phyloP scores from a whole-genome alignment of 106 monocot genomes.

The Agapanthus africanus region DNA sequence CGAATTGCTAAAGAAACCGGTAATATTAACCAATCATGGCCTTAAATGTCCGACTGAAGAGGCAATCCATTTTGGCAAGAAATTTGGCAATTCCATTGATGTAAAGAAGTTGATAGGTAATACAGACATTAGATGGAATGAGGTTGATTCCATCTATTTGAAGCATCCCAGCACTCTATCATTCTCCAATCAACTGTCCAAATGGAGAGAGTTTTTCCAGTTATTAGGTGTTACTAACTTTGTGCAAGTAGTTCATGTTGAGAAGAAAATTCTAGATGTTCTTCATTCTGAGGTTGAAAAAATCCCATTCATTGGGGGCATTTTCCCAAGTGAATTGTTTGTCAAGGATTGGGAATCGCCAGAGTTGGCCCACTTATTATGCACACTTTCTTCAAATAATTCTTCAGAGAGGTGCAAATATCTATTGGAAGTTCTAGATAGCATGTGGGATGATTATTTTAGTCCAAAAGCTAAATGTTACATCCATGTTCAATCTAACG shows the following conservation, averaged over 20 bases:
- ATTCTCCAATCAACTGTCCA: constrained; percentile 4
- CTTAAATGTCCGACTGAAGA: constrained; percentile 34
- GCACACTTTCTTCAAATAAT: constrained; percentile 25
- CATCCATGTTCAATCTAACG: neutral
- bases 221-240: constrained; percentile 55
- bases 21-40: constrained; percentile 49
- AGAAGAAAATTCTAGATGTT: constrained; percentile 31
- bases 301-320: constrained; percentile 1
- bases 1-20: constrained; percentile 12
- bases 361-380: constrained; percentile 36
- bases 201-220: constrained; percentile 54
- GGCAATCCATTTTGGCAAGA: constrained; percentile 48
- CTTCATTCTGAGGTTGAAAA: neutral
- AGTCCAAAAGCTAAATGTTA: constrained; percentile 13
- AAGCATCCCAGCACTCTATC: constrained; percentile 31
- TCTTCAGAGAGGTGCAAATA: constrained; percentile 32
- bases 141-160: constrained; percentile 40
- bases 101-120: constrained; percentile 23
- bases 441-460: constrained; percentile 57
- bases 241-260: constrained; percentile 37
- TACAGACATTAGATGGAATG: constrained; percentile 33
- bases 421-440: constrained; percentile 51
- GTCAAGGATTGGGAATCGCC: constrained; percentile 60
- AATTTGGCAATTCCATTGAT: constrained; percentile 39
- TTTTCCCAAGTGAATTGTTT: neutral